Evolutionary conservation across 495 filamentous ascomycete species (phyloP).

Genomic region (Penicillium waksmanii): DNA sequence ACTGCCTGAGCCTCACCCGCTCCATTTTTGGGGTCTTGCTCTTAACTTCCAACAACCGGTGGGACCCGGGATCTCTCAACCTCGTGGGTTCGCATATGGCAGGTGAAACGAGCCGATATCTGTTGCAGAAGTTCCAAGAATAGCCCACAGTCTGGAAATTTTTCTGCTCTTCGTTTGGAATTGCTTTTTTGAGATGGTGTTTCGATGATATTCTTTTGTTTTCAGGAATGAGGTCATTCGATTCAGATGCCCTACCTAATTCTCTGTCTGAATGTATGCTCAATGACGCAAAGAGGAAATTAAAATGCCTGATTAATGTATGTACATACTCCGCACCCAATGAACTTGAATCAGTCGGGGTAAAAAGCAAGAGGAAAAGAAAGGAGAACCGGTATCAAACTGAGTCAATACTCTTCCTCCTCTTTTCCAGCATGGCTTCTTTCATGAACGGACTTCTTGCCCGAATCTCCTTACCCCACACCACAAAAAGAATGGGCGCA

Average conservation of each 20-base stretch:
- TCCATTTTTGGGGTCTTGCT: not conserved
- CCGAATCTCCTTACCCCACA: conserved; percentile 34
- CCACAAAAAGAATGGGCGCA: conserved; percentile 36
- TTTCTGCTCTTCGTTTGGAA: not conserved
- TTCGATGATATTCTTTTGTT: not conserved
- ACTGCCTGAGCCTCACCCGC: conserved; percentile 9
- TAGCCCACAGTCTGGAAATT: not conserved
- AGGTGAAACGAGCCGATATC: not conserved
- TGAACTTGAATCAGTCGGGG: not conserved
- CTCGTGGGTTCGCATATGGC: conserved; percentile 6
- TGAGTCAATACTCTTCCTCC: conserved; percentile 29
- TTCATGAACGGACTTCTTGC: conserved; percentile 43
- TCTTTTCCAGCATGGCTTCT: conserved; percentile 34
- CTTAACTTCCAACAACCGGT: conserved; percentile 1
- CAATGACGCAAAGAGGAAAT: not conserved
- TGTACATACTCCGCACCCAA: conserved; percentile 3
- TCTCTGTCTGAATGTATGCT: not conserved
- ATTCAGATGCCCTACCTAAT: not conserved
- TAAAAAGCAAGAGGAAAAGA: too few relatives aligned
- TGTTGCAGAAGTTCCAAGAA: conserved; percentile 2
- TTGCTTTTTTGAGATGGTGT: not conserved
- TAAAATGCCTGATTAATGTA: not conserved
- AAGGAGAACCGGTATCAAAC: conserved; percentile 15
- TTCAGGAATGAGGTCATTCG: conserved; percentile 1
- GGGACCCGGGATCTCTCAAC: not conserved